Base-by-base conservation (phyloP, 768 basidiomycete genomes). In the Mycena latifolia region DNA sequence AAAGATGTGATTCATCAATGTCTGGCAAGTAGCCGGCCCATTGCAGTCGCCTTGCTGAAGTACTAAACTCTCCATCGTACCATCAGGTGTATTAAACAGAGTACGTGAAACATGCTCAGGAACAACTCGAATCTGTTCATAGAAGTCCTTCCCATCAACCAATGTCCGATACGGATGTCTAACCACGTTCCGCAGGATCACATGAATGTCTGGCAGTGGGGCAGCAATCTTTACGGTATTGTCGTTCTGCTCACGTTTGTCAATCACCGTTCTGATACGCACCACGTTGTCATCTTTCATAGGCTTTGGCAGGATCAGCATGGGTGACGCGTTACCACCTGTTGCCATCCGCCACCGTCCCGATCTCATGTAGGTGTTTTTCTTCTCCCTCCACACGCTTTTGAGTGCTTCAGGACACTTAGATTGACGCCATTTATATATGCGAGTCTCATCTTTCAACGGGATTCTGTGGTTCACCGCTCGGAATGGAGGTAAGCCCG, bases 1-100 rank as follows among this genome's bases (percentile, higher is more conserved):
- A 46, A 77, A 77, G 0, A 83, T 72, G 39, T 82, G 73, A 54
- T 82, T 82, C 80, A 83, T 81, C 0, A 83, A 50, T 0, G 79
- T 69, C 62, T 84, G 82, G 71, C 80, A 82, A 0, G 81, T 83
- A 6, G 78, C 78, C 28, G 56, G 14, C 3, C 25, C 61, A 52
- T 69, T 69, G 43, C 77, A 72, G 25, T 69, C 46, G 7, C 46
- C 46, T 27, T 48, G 61, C 61, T 81, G 80, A 62, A 83, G 73
- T 0, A 83, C 81, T 0, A 70, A 64, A 25, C 78, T 78, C 8
- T 77, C 72, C 76, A 81, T 79, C 1, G 72, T 79, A 0, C 80
- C 79, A 59, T 76, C 73, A 15, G 75, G 76, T 0, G 77, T 81
- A 0, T 72, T 69, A 47, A 81, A 75, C 0, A 76, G 60, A 0